Evolutionary conservation across 2,329 filamentous ascomycete genomes (phyloP).

Genomic region (Botryotinia convoluta): DNA sequence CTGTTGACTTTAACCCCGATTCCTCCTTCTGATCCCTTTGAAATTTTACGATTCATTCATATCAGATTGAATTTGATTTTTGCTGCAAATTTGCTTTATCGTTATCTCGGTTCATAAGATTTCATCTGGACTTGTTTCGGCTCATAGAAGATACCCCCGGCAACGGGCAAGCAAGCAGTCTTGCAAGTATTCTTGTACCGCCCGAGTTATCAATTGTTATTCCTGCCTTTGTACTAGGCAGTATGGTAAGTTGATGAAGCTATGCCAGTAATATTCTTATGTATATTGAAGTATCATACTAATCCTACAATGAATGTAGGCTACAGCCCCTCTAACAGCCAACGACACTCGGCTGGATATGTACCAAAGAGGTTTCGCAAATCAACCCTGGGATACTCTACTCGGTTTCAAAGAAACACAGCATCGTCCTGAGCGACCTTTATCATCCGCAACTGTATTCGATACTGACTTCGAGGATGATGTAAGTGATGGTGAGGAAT

Average conservation of each 20-base stretch:
- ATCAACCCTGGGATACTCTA: constrained; percentile 53
- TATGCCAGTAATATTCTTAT: not conserved
- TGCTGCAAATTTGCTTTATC: constrained; percentile 23
- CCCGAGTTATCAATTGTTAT: constrained; percentile 14
- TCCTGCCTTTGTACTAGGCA: not conserved
- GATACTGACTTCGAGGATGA: constrained; percentile 72
- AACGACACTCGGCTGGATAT: constrained; percentile 40
- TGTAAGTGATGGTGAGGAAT: constrained; percentile 47
- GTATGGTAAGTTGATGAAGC: constrained; percentile 15
- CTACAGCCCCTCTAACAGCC: constrained; percentile 32
- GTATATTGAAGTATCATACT: constrained; percentile 22
- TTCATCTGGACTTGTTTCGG: constrained; percentile 14
- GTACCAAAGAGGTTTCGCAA: constrained; percentile 44
- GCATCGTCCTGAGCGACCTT: constrained; percentile 46
- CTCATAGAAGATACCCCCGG: constrained; percentile 15
- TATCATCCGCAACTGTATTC: constrained; percentile 72
- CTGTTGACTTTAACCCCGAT: constrained; percentile 28
- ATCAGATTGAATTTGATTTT: not conserved
- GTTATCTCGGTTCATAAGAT: constrained; percentile 22
- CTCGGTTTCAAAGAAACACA: constrained; percentile 54
- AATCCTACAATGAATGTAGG: constrained; percentile 27
- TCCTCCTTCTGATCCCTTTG: constrained; percentile 32
- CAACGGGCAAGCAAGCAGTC: constrained; percentile 21
- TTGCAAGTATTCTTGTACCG: constrained; percentile 17
- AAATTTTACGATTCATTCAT: constrained; percentile 18